Evolutionary conservation across 179 eudicot species (phyloP).

Genomic region (Silene vulgaris): DNA sequence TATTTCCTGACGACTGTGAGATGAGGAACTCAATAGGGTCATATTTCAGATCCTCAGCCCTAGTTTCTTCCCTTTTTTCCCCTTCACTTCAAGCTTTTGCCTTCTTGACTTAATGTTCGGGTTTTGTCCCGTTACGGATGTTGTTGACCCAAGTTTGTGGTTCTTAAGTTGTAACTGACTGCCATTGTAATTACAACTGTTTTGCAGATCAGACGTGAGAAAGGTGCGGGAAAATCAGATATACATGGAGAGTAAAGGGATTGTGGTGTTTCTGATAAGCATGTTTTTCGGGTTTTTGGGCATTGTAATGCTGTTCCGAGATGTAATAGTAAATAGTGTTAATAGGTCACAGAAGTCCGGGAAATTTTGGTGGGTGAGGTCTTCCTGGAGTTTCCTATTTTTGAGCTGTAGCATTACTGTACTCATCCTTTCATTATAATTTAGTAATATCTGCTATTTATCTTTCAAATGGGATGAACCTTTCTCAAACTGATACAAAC

Average conservation of each 20-base stretch:
- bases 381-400: conserved; percentile 63
- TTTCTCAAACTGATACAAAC: too few species aligned
- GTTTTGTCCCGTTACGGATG: too few species aligned
- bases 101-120: too few species aligned
- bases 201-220: conserved; percentile 38
- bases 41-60: too few species aligned
- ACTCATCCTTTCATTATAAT: conserved; percentile 56
- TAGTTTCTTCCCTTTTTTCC: too few species aligned
- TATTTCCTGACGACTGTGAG: too few species aligned
- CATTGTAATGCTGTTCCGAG: conserved; percentile 44
- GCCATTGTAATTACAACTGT: not conserved
- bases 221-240: conserved; percentile 37
- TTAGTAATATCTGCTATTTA: conserved; percentile 3
- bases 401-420: conserved; percentile 48
- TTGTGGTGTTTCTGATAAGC: conserved; percentile 49
- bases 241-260: conserved; percentile 39
- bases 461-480: not conserved
- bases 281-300: conserved; percentile 50
- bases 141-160: not conserved
- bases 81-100: too few species aligned
- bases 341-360: conserved; percentile 46
- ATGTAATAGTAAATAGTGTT: conserved; percentile 37
- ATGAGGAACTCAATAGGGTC: too few species aligned
- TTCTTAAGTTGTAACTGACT: not conserved
- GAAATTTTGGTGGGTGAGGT: conserved; percentile 60